Evolutionary conservation across 768 basidiomycete species (phyloP).

Genomic region (Tubosaeta sp.): DNA sequence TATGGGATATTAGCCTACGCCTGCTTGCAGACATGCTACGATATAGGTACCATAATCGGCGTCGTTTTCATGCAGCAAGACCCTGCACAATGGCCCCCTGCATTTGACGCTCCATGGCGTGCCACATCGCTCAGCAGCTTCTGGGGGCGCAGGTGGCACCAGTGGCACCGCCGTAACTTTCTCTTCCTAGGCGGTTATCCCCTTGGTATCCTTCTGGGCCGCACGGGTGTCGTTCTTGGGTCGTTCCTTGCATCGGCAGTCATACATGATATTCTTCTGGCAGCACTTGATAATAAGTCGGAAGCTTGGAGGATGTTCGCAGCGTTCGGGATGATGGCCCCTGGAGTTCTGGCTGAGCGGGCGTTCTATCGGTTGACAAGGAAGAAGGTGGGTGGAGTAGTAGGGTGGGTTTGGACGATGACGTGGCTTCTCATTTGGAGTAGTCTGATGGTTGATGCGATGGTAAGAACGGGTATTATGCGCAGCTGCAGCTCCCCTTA

Average conservation of each 20-base stretch:
- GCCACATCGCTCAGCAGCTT: constrained; percentile 35
- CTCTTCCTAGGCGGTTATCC: constrained; percentile 12
- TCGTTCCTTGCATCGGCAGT: background rate
- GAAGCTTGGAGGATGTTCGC: constrained; percentile 41
- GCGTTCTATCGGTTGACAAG: constrained; percentile 22
- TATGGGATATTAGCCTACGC: constrained; percentile 24
- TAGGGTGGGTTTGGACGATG: constrained; percentile 33
- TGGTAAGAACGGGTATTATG: no score
- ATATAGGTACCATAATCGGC: constrained; percentile 19
- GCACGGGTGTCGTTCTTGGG: background rate
- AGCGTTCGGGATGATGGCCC: constrained; percentile 53
- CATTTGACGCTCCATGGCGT: constrained; percentile 31
- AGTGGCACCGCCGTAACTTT: constrained; percentile 31
- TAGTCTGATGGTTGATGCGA: no score
- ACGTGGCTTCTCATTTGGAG: background rate
- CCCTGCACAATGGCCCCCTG: constrained; percentile 31
- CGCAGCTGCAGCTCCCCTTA: no score
- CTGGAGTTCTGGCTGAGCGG: constrained; percentile 46
- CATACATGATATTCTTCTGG: constrained; percentile 37
- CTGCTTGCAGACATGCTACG: constrained; percentile 37
- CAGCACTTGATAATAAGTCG: constrained; percentile 44
- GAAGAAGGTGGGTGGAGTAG: constrained; percentile 26
- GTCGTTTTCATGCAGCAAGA: constrained; percentile 28
- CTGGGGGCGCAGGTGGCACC: constrained; percentile 39
- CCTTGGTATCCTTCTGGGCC: background rate